Percentiles rank a stretch among this genome's conserved stretches.
These are phyloP conservation scores for Tulasnella sp. DNA, from an alignment of 768 basidiomycete genomes.

Conservation along the genomic window DNA sequence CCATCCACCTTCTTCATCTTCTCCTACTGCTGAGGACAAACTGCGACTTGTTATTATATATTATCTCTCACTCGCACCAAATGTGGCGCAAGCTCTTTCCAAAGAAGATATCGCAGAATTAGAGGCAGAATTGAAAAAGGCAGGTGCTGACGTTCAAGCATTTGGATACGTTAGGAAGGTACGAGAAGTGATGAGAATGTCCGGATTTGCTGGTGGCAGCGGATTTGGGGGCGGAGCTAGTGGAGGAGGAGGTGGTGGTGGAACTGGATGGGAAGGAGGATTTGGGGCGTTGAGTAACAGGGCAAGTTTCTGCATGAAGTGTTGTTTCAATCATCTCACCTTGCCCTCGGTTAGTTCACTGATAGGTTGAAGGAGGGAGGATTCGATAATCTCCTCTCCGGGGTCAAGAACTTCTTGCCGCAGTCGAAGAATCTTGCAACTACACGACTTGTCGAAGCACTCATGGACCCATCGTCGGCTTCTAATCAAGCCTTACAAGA, in stretches of 20 bases:
- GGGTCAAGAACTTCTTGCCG: slow-evolving; percentile 95
- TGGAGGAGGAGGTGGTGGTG: slow-evolving; percentile 33
- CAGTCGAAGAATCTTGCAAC: slow-evolving; percentile 86
- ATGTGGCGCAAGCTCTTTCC: slow-evolving; percentile 42
- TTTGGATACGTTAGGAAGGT: slow-evolving; percentile 75
- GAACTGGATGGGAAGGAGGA: slow-evolving; percentile 29
- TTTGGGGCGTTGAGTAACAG: slow-evolving; percentile 85
- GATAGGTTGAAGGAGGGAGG: slow-evolving; percentile 89
- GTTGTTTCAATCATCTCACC: not conserved
- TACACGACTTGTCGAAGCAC: slow-evolving; percentile 84
- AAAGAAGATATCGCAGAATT: slow-evolving; percentile 84
- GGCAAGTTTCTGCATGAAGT: slow-evolving; percentile 33
- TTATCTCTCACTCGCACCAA: slow-evolving; percentile 75
- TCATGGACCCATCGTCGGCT: slow-evolving; percentile 94
- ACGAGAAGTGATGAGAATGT: slow-evolving; percentile 88
- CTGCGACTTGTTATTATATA: slow-evolving; percentile 90
- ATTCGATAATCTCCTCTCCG: slow-evolving; percentile 92
- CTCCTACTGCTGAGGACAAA: slow-evolving; percentile 68
- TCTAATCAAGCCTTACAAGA: slow-evolving; percentile 90
- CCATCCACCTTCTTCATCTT: slow-evolving; percentile 35
- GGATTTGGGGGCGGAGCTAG: slow-evolving; percentile 72
- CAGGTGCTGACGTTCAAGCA: slow-evolving; percentile 58
- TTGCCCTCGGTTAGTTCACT: slow-evolving; percentile 47
- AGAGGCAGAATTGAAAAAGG: slow-evolving; percentile 71
- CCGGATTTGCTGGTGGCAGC: slow-evolving; percentile 38